Evolutionary conservation across 768 basidiomycete genomes (phyloP), one percentile per base, ranked within the genome.

Genomic region (Tubosaeta sp.): DNA sequence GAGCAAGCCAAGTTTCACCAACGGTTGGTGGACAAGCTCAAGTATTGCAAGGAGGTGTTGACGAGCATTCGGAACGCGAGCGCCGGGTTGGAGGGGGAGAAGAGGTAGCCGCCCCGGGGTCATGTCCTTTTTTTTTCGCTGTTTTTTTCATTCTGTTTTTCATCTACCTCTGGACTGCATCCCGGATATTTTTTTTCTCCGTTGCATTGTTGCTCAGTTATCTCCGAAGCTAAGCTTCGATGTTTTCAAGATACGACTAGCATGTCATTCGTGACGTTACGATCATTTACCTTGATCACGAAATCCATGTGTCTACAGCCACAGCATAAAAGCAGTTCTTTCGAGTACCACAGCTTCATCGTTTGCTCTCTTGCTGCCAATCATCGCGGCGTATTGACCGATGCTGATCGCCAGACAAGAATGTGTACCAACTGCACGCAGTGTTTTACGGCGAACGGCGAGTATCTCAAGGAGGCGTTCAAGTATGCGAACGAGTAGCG

Each of bases 41-140:
- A 84, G 68, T 94, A 89, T 67, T 90, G 86, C 74, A 86, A 85
- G 64, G 91, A 94, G 65, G 87, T 94, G 30, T 74, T 94, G 43
- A 67, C 77, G 48, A 84, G 82, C 54, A 90, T 90, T 56, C 73
- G 75, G 48, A 80, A 76, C 46, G 84, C 83, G 39, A 84, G 79
- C 58, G 75, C 69, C 2, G 68, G 68, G 24, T 72, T 68, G 21
- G 58, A 22, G 31, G 55, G 52, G 9, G 60, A 46, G 27, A 54
- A 48, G 31, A 27, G 36, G 10, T 38, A 38, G 36, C 18, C 12
- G 19, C 9, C 16, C n/a, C 31, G 19, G 21, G 46, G 30, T 13
- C 6, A 41, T 10, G 13, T 27, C 24, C 16, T 22, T 42, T 27
- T 27, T n/a, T 16, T 18, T 30, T 34, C 19, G 18, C 12, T 22